These are phyloP conservation scores for Sisymbrium altissimum DNA, from an alignment of 345 rosid genomes.

Conservation along the genomic window DNA sequence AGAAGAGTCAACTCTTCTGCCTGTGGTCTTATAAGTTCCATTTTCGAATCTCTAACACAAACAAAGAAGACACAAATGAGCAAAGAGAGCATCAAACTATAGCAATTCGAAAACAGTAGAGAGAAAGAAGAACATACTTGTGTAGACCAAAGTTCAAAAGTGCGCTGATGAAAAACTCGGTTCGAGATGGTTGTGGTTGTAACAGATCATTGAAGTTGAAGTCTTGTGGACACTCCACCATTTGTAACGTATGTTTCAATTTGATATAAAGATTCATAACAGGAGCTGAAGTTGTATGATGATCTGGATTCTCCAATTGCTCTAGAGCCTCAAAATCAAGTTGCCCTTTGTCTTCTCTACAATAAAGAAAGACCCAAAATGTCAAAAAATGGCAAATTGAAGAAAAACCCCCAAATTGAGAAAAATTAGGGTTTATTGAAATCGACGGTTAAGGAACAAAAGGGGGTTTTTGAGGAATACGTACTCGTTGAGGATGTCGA, in stretches of 20 bases:
- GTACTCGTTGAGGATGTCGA: conserved; percentile 67
- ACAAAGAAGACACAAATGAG: conserved; percentile 4
- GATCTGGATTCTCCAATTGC: conserved; percentile 88
- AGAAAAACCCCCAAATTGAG: background rate
- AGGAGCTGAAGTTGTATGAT: conserved; percentile 50
- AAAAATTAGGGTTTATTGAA: conserved; percentile 8
- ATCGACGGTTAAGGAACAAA: too few relatives aligned
- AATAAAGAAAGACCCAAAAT: background rate
- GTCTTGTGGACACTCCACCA: conserved; percentile 50
- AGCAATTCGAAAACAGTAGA: background rate
- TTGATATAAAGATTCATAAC: conserved; percentile 43
- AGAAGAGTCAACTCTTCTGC: conserved; percentile 61
- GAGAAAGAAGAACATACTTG: conserved; percentile 45
- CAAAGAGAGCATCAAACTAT: background rate
- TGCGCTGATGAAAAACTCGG: conserved; percentile 71
- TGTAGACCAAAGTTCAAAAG: conserved; percentile 77
- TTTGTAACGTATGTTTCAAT: conserved; percentile 44
- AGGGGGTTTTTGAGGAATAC: background rate
- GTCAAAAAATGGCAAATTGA: background rate
- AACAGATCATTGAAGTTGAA: conserved; percentile 66
- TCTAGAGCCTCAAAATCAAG: conserved; percentile 72
- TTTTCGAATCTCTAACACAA: conserved; percentile 55
- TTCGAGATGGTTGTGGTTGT: conserved; percentile 54
- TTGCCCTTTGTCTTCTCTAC: conserved; percentile 76
- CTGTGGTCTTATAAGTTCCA: conserved; percentile 50